Evolutionary conservation across 2,329 filamentous ascomycete genomes (phyloP).

Genomic region (Curvularia sp.): DNA sequence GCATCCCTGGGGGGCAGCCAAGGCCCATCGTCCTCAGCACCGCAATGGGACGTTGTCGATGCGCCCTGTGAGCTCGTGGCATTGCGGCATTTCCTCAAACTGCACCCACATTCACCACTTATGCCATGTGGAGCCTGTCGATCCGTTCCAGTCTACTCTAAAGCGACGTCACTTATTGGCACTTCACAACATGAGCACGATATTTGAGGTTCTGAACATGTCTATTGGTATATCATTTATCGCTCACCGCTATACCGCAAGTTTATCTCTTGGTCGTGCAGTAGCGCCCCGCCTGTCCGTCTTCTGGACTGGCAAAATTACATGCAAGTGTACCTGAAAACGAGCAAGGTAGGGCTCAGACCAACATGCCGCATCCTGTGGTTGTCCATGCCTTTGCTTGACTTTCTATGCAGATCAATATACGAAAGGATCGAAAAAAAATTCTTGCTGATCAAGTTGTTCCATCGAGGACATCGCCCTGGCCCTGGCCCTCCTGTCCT

Average conservation of each 20-base stretch:
- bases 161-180: conserved; percentile 24
- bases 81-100: conserved; percentile 21
- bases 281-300: conserved; percentile 14
- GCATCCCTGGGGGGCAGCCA: conserved; percentile 1
- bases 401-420: background rate
- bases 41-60: background rate
- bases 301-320: conserved; percentile 3
- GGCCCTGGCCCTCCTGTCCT: background rate
- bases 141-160: conserved; percentile 28
- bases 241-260: conserved; percentile 12
- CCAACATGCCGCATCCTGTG: background rate
- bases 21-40: conserved; percentile 7
- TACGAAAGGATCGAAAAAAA: background rate
- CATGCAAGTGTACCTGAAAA: conserved; percentile 14
- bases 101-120: conserved; percentile 17
- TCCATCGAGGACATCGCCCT: background rate
- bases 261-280: conserved; percentile 13
- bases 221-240: background rate
- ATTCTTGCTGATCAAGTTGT: background rate
- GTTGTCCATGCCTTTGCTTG: background rate
- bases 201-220: conserved; percentile 5
- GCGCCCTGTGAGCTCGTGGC: conserved; percentile 1
- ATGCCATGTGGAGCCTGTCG: conserved; percentile 22
- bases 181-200: conserved; percentile 11
- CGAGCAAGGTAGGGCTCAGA: background rate